Base-by-base conservation (phyloP, 1,284 basidiomycete species). In the Tetrapyrgos nigripes region DNA sequence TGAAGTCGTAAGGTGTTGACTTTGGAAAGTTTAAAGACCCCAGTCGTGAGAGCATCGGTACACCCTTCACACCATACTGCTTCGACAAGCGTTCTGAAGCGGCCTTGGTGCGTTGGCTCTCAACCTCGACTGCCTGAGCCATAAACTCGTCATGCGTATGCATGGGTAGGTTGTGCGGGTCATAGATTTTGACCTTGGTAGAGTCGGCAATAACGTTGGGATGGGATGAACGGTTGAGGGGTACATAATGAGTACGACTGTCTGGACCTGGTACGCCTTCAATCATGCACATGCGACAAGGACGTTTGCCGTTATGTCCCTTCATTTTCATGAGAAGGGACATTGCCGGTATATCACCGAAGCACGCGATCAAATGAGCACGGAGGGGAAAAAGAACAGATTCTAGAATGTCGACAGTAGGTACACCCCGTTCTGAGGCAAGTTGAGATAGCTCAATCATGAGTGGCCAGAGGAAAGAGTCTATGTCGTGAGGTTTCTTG, bases 331-430 rank as follows among this genome's bases (percentile, higher is more conserved):
- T 76, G 3, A 82, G 35, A 70, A 78, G 77, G 0, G 76, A 70
- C 0, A 82, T 65, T 0, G 81, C 82, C 5, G 77, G 80, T 27
- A 82, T 81, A 57, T 83, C 80, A 2, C 81, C 78, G 50, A 76
- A 77, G 8, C 70, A 70, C 8, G 79, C 54, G 8, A 81, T 73
- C 3, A 79, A 70, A 54, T 73, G 79, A 0, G 77, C 79, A 33
- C 61, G 73, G 0, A 83, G 68, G 1, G 57, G 37, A 54, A 81
- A 81, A 6, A 72, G 21, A 1, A 47, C 26, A 3, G 62, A 45
- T 0, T 57, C 40, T 1, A 69, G 33, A 1, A 58, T 53, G 62
- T 83, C 74, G 33, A 70, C 80, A 0, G 77, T 68, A 1, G 51
- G 44, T 0, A 81, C 70, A 4, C 81, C 80, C 1, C 58, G 19